Base-by-base conservation (phyloP, 1,284 basidiomycete species). In the Taiwanofungus camphoratus region DNA sequence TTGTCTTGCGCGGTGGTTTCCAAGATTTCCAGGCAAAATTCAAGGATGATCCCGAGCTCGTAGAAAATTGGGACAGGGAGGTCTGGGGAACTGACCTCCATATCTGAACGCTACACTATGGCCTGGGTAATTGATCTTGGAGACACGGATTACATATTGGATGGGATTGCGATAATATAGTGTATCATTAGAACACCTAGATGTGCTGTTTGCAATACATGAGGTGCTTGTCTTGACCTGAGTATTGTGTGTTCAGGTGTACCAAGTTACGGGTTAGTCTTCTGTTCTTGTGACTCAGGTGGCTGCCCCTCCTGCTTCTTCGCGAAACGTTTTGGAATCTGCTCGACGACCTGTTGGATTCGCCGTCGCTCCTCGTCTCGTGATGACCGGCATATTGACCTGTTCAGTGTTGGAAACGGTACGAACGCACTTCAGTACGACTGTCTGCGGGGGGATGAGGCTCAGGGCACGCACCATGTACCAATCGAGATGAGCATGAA, bases 41-140 rank as follows among this genome's bases (percentile, higher is more conserved):
- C 69, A 83, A 74, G 78, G 65, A 83, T 46, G 84, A 90, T 58
- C 71, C 79, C 9, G 59, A 67, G 22, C 72, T 90, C 12, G 77
- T 90, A 11, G 87, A 88, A 60, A 81, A 83, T 42, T 90, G 80
- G 79, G 76, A 80, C 43, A 70, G 74, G 49, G 71, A 76, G 15
- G 65, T 77, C 9, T 83, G 81, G 81, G 69, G 55, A 16, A 49
- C 49, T 5, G 49, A 52, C 36, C 52, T 41, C 23, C 34, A 38
- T 21, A 40, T 44, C 20, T 51, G 43, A 44, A 12, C 15, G 22
- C 16, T 34, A 7, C 7, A 16, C 6, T 8, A 7, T 7, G 13
- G 13, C 7, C 12, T 8, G 18, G 7, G 7, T 13, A 9, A 16
- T 8, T 7, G 32, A 7, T 8, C 15, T n/a, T 34, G 32, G 18